Evolutionary conservation across 176 grass and related monocot species (phyloP).

Genomic region (Zoysia japonica): DNA sequence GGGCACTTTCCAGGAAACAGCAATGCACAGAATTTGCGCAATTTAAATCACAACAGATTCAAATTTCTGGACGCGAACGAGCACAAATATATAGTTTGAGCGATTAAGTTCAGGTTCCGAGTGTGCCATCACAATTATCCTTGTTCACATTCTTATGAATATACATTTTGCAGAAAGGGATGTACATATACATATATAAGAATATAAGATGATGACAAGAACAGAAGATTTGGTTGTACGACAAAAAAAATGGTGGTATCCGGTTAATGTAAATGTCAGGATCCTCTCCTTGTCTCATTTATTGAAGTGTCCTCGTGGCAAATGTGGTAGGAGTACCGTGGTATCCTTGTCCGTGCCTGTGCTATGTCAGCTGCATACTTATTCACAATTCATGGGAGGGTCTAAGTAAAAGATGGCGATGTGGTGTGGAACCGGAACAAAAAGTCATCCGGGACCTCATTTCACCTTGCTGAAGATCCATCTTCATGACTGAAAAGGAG

Average conservation of each 20-base stretch:
- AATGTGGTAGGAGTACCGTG: neutral
- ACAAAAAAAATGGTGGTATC: neutral
- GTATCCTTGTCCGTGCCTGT: constrained; percentile 37
- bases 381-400: constrained; percentile 43
- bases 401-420: constrained; percentile 14
- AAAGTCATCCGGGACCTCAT: constrained; percentile 48
- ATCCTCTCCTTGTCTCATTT: constrained; percentile 44
- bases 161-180: constrained; percentile 30
- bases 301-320: constrained; percentile 23
- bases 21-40: neutral
- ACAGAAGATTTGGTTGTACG: constrained; percentile 1
- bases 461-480: constrained; percentile 31
- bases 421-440: constrained; percentile 31
- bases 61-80: neutral
- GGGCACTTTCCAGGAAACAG: neutral
- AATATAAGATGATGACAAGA: constrained; percentile 19
- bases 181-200: neutral
- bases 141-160: constrained; percentile 25
- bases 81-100: neutral
- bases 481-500: constrained; percentile 30
- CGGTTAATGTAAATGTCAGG: constrained; percentile 40
- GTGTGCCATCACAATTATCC: constrained; percentile 5
- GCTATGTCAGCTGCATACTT: constrained; percentile 58
- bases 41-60: neutral
- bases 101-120: constrained; percentile 28